phyloP scores from a whole-genome alignment of 2,329 filamentous ascomycete species.

The Fusarium xylarioides region DNA sequence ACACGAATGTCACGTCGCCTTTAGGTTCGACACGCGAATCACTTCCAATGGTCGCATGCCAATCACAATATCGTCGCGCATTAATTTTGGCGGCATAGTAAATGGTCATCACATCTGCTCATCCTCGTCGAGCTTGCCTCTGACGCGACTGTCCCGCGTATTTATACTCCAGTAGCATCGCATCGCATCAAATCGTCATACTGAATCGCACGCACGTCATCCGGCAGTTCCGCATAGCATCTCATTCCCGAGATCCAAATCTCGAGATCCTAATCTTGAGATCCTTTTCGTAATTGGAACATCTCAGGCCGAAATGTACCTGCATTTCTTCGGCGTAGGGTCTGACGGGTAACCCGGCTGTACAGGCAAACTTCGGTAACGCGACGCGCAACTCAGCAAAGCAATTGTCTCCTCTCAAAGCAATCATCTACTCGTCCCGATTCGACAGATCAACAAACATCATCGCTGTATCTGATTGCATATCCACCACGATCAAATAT shows the following conservation, averaged over 20 bases:
- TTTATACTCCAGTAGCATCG: too few relatives aligned
- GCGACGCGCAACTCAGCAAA: too few relatives aligned
- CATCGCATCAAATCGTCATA: neutral
- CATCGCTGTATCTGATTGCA: neutral
- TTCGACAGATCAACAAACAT: too few relatives aligned
- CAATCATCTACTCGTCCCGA: rapidly evolving
- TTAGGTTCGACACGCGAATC: too few relatives aligned
- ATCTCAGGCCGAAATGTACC: neutral
- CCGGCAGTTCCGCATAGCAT: neutral
- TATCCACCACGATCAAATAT: neutral
- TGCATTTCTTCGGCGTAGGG: neutral
- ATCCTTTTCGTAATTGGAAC: neutral
- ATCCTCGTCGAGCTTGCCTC: too few relatives aligned
- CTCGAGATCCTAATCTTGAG: rapidly evolving
- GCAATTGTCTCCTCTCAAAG: neutral
- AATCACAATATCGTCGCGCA: rapidly evolving
- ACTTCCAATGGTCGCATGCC: too few relatives aligned
- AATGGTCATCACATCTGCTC: too few relatives aligned
- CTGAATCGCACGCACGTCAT: neutral
- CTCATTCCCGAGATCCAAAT: neutral
- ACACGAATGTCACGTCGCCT: too few relatives aligned
- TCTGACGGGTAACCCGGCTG: neutral
- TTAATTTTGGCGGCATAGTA: rapidly evolving
- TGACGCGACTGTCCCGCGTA: too few relatives aligned
- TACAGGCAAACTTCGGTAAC: neutral